Evolutionary conservation across 768 basidiomycete species (phyloP), one percentile per base, ranked within the genome.

Genomic region (Suillus ampliporus): DNA sequence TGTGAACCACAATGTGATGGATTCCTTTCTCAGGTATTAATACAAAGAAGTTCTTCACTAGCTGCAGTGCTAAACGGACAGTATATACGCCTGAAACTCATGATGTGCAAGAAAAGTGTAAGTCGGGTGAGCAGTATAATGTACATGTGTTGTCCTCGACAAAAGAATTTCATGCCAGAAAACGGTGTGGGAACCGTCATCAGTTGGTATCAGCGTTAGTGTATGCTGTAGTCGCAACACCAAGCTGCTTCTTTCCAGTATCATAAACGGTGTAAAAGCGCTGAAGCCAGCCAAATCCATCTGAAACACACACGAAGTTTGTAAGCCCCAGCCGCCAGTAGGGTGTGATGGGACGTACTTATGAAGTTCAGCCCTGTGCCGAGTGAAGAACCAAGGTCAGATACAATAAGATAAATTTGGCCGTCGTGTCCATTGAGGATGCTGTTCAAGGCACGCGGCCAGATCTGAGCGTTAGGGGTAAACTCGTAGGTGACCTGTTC

Each of bases 361-460:
- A 89, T 85, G 70, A 89, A 89, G 74, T 89, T 87, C 17, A 90
- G 80, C 53, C 88, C 88, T 43, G 78, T 74, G 2, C 87, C 87
- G 58, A 79, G 83, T 57, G 66, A 64, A 58, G 69, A 71, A 38
- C 87, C 86, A 44, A 88, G 68, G 67, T 88, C 85, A 21, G 78
- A 78, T 23, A 80, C 76, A 67, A 88, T 79, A 64, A 88, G 77
- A 66, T 88, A 89, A 65, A 89, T 88, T 60, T 73, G 72, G 67
- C 70, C 68, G 5, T 74, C 64, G 37, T 76, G 70, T 48, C 89
- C 89, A 60, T 86, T 86, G 13, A 91, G 81, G 38, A 75, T 73
- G 14, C 76, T 72, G 76, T 91, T 90, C 64, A 86, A 77, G 4
- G 78, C 68, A 52, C 86, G 84, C 1, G 88, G 89, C 87, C 88